These are phyloP conservation scores for Oryza punctata DNA, from an alignment of 176 grass and related monocot species.

Conservation along the genomic window DNA sequence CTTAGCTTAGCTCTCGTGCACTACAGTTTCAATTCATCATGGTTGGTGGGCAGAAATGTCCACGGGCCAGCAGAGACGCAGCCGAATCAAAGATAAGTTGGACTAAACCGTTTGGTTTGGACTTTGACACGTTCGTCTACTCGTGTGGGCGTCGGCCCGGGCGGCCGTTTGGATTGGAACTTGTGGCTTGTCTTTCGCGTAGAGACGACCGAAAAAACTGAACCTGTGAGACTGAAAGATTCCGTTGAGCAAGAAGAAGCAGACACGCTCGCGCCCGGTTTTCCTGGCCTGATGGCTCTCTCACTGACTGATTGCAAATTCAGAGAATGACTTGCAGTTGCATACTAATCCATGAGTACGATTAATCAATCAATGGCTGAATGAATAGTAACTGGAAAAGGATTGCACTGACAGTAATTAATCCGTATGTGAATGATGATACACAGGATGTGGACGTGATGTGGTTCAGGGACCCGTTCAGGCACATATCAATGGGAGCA, in stretches of 20 bases:
- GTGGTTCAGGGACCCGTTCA: constrained; percentile 94
- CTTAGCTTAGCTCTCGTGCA: neutral
- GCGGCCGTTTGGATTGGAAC: neutral
- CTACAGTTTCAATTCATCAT: neutral
- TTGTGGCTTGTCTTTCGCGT: neutral
- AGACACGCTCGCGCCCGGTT: neutral
- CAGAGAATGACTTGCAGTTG: neutral
- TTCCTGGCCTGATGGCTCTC: neutral
- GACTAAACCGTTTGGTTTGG: neutral
- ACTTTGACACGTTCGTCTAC: neutral
- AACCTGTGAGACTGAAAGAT: neutral
- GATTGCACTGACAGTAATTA: neutral
- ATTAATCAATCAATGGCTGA: neutral
- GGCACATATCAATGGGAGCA: constrained; percentile 67
- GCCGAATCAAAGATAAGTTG: neutral
- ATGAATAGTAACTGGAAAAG: neutral
- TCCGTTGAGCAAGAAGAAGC: neutral
- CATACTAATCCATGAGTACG: neutral
- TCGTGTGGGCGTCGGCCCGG: neutral
- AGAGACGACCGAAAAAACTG: neutral
- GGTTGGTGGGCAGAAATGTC: neutral
- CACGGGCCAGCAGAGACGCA: neutral
- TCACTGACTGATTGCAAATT: neutral
- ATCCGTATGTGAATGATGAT: too few relatives aligned
- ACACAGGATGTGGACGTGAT: constrained; percentile 88